These are phyloP conservation scores for Corchorus olitorius DNA, from an alignment of 345 rosid species.

Conservation along the genomic window DNA sequence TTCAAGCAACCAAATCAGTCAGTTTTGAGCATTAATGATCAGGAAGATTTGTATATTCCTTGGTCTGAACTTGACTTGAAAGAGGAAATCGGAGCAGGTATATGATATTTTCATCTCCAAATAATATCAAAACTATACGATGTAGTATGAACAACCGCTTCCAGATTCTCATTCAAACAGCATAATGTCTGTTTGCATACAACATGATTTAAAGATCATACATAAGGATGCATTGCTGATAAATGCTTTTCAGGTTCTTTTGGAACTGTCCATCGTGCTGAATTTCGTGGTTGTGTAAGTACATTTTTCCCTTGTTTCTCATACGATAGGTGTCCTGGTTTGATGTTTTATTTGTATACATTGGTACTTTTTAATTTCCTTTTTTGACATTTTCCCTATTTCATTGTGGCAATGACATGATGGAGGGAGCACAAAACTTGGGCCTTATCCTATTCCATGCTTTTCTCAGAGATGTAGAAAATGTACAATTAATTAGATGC, in stretches of 20 bases:
- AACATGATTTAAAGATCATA: conserved; percentile 14
- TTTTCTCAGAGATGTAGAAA: not conserved
- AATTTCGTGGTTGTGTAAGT: conserved; percentile 54
- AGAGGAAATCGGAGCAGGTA: conserved; percentile 61
- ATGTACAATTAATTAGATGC: not conserved
- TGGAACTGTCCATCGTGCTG: conserved; percentile 58
- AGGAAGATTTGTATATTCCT: conserved; percentile 46
- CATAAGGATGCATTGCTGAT: conserved; percentile 16
- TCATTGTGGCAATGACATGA: not conserved
- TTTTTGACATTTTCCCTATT: not conserved
- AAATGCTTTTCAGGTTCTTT: conserved; percentile 50
- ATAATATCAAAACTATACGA: conserved; percentile 10
- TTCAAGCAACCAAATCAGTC: conserved; percentile 18
- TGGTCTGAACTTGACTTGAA: conserved; percentile 53
- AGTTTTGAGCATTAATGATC: conserved; percentile 25
- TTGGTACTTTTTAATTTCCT: not conserved
- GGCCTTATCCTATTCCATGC: not conserved
- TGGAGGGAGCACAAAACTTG: not conserved
- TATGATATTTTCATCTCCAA: conserved; percentile 5
- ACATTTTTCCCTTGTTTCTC: not conserved
- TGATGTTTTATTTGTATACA: not conserved
- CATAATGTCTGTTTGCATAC: not conserved
- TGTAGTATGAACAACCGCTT: not conserved
- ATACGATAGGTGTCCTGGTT: no score
- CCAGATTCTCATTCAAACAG: not conserved